Conservation (phyloP, 2,329 filamentous ascomycete genomes). For the Ophiocordyceps camponoti-floridani region DNA sequence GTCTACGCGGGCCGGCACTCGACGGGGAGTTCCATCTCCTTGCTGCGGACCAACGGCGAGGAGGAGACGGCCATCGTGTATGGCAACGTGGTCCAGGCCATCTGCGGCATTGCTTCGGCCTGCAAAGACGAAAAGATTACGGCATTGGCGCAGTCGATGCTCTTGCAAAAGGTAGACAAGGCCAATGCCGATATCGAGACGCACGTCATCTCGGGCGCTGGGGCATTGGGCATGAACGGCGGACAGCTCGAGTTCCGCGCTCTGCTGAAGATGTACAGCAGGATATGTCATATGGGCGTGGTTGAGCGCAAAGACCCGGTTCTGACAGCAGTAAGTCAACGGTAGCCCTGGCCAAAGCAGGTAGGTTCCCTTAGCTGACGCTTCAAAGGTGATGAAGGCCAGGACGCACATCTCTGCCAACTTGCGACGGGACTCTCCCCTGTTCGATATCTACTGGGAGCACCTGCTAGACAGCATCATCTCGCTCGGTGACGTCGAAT, state of each 20-base stretch:
- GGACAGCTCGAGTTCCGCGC: constrained; percentile 71
- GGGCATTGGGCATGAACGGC: constrained; percentile 57
- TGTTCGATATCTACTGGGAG: constrained; percentile 70
- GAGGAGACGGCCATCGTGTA: constrained; percentile 66
- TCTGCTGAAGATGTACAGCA: constrained; percentile 67
- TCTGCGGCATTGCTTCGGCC: constrained; percentile 71
- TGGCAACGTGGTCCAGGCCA: constrained; percentile 82
- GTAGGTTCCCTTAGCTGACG: background rate
- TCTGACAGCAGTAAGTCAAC: constrained; percentile 41
- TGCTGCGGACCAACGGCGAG: constrained; percentile 49
- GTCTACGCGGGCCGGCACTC: constrained; percentile 39
- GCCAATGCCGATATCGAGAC: constrained; percentile 66
- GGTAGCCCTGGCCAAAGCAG: background rate
- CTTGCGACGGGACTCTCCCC: constrained; percentile 47
- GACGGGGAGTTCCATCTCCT: constrained; percentile 61
- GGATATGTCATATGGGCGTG: constrained; percentile 55
- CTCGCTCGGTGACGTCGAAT: constrained; percentile 73
- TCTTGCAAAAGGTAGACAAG: constrained; percentile 87
- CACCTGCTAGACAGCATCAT: constrained; percentile 76
- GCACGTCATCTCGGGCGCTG: constrained; percentile 69
- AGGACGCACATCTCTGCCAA: constrained; percentile 60
- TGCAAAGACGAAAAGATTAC: constrained; percentile 84
- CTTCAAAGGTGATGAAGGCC: constrained; percentile 50
- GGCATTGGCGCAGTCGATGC: constrained; percentile 82
- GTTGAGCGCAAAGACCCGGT: constrained; percentile 49